phyloP scores from a whole-genome alignment of 495 filamentous ascomycete species.

The Mytilinidion resinicola region DNA sequence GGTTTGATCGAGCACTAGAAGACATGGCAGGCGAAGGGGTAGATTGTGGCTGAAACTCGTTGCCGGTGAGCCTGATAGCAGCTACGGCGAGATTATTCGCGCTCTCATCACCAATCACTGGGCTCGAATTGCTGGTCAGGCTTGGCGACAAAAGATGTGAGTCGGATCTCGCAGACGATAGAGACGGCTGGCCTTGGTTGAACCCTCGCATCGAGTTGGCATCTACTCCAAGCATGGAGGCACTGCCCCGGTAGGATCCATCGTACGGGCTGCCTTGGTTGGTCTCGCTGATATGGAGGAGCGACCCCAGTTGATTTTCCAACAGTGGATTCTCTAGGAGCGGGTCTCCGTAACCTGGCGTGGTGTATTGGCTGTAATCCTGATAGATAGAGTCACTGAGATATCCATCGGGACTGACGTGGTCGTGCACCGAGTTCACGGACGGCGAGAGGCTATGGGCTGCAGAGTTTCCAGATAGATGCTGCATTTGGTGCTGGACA shows the following conservation, averaged over 20 bases:
- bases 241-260: background rate
- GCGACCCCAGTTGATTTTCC: conserved; percentile 6
- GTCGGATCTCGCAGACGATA: conserved; percentile 5
- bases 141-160: conserved; percentile 26
- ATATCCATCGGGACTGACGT: conserved; percentile 25
- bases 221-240: conserved; percentile 14
- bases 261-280: conserved; percentile 3
- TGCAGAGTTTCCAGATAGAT: conserved; percentile 10
- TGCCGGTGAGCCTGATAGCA: conserved; percentile 1
- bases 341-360: conserved; percentile 14
- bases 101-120: conserved; percentile 18
- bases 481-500: conserved; percentile 12
- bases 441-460: conserved; percentile 24
- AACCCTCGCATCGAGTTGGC: conserved; percentile 7
- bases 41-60: conserved; percentile 11
- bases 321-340: conserved; percentile 13
- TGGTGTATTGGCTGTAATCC: conserved; percentile 16
- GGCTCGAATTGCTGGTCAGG: conserved; percentile 26
- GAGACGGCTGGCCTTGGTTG: conserved; percentile 7
- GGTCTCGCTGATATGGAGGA: conserved; percentile 10
- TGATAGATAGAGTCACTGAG: conserved; percentile 21
- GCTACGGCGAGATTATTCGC: background rate
- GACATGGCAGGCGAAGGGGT: conserved; percentile 11
- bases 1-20: conserved; percentile 7
- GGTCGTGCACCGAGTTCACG: conserved; percentile 17